These are phyloP conservation scores for Hygrocybe punicea DNA, from an alignment of 768 basidiomycete species.

Conservation along the genomic window DNA sequence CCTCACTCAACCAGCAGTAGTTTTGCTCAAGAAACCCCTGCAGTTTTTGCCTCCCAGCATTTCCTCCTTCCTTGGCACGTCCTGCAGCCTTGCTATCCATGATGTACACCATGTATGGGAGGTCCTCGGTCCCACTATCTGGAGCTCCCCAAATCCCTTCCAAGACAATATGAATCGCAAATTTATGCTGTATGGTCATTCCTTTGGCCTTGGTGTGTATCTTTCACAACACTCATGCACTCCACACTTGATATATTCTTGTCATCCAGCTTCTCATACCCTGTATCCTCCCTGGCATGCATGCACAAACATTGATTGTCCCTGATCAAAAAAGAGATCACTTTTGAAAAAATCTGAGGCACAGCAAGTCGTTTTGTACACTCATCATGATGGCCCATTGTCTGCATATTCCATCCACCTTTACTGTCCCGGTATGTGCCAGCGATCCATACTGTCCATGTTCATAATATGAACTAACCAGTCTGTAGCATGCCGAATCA, in stretches of 20 bases:
- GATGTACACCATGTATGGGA: neutral
- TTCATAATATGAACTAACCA: too few species aligned
- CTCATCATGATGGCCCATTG: slow-evolving; percentile 18
- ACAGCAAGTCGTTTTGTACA: slow-evolving; percentile 20
- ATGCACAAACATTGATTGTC: neutral
- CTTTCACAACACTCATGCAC: too few species aligned
- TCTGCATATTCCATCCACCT: slow-evolving; percentile 23
- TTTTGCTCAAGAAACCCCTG: neutral
- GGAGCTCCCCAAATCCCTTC: neutral
- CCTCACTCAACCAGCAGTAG: neutral
- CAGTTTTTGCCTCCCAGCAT: neutral
- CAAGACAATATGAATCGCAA: neutral
- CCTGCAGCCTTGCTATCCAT: neutral
- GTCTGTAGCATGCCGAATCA: slow-evolving; percentile 19
- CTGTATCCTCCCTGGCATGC: neutral
- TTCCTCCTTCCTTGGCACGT: neutral
- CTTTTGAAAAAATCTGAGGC: neutral
- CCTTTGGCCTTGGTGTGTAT: neutral
- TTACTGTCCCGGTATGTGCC: slow-evolving; percentile 17
- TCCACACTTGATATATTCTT: too few species aligned
- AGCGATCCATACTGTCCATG: neutral
- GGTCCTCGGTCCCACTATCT: neutral
- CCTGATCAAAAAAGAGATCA: neutral
- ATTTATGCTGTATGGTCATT: neutral
- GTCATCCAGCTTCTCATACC: neutral